Conservation (phyloP, 2,329 filamentous ascomycete genomes). For the Aspergillus pseudonomiae region DNA sequence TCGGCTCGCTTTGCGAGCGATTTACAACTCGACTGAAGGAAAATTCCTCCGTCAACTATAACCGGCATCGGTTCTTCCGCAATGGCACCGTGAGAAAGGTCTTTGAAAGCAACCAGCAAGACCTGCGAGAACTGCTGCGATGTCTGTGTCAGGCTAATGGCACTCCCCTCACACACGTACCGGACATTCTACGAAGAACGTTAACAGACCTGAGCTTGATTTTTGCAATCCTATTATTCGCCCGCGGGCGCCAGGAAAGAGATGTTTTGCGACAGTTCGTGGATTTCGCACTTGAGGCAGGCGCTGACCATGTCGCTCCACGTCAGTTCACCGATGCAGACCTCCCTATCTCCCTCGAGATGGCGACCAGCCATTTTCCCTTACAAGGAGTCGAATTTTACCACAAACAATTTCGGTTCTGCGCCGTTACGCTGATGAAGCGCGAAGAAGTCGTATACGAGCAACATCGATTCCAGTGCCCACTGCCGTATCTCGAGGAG, state of each 20-base stretch:
- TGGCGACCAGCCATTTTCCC: slow-evolving; percentile 8
- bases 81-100: slow-evolving; percentile 22
- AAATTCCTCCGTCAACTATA: slow-evolving; percentile 12
- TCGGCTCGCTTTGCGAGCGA: slow-evolving; percentile 15
- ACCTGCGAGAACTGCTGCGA: slow-evolving; percentile 11
- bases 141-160: background rate
- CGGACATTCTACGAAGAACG: background rate
- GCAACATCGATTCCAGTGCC: slow-evolving; percentile 24
- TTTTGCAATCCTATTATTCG: slow-evolving; percentile 36
- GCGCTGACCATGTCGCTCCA: background rate
- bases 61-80: slow-evolving; percentile 20
- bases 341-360: slow-evolving; percentile 11
- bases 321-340: slow-evolving; percentile 11
- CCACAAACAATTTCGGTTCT: slow-evolving; percentile 36
- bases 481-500: slow-evolving; percentile 39
- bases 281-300: slow-evolving; percentile 1
- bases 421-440: slow-evolving; percentile 33
- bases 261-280: slow-evolving; percentile 19
- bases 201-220: slow-evolving; percentile 31
- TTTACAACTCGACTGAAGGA: slow-evolving; percentile 9
- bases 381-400: slow-evolving; percentile 33
- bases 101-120: slow-evolving; percentile 14
- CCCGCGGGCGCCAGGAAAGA: slow-evolving; percentile 28
- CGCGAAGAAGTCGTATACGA: slow-evolving; percentile 31
- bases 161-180: background rate